Base-by-base conservation (phyloP, 345 rosid species). In the Arabidopsis arenosa region DNA sequence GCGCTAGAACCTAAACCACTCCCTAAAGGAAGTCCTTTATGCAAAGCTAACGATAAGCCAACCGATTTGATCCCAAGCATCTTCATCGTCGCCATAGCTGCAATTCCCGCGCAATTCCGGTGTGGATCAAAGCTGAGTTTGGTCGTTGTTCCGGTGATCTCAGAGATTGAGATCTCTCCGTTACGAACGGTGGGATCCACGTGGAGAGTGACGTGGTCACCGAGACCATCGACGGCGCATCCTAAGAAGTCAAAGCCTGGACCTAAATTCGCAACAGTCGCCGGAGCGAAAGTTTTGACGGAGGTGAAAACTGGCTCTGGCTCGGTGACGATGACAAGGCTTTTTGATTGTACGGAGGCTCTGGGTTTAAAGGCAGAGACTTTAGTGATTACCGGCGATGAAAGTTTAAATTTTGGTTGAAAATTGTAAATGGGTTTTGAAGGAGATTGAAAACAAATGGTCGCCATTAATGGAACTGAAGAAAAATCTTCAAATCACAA, bases 1-100 rank as follows among this genome's bases (percentile, higher is more conserved):
- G 93, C 98, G 70, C 93, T 85, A 2, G 97, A 91, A 5, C 96
- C 97, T 9, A 89, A 85, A 2, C 97, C 93, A 57, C 90, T 85
- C 0, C 76, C 92, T 11, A 91, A 82, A 28, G 94, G 92, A 26
- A 87, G 84, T 7, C 90, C 92, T 70, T 91, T 91, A 28, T 85
- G 90, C 9, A 91, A 89, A 32, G 77, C 70, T 7, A 91, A 84
- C 1, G 94, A 86, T 30, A 89, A 82, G 18, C 92, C 89, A 14
- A 89, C 86, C 23, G 88, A 89, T 28, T 88, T 85, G 57, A 89
- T 57, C 12, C 80, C 82, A 14, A 87, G 87, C 85, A 84, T 80
- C 66, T 85, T 86, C 94, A 89, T 89, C 57, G 85, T 75, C 36
- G 87, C 87, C 54, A 89, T 83, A 59, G 93, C 92, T 9, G 92